Percentiles rank a stretch among this genome's conserved stretches.
phyloP scores from a whole-genome alignment of 179 eudicot genomes.

The Carnegiea gigantea region DNA sequence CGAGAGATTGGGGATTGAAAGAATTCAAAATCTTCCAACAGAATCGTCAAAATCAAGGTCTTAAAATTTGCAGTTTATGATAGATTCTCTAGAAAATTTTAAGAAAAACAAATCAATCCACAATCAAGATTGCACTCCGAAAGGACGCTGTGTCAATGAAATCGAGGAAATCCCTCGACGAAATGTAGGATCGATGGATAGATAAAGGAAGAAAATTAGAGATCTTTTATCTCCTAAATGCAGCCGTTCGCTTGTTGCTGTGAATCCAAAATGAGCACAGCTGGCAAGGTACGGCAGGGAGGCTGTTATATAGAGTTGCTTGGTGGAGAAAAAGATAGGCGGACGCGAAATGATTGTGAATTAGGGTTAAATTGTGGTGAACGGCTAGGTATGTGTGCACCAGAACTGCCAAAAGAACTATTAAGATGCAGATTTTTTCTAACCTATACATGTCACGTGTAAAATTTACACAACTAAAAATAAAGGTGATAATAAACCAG shows the following conservation, averaged over 20 bases:
- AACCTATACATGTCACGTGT: too few species aligned
- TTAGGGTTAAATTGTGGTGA: not conserved
- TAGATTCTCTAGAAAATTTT: not conserved
- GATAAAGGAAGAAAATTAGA: not conserved
- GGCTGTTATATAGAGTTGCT: not conserved
- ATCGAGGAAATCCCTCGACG: not conserved
- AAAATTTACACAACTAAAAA: too few species aligned
- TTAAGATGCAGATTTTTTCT: too few species aligned
- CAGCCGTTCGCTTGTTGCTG: not conserved
- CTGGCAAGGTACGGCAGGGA: not conserved
- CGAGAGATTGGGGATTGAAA: not conserved
- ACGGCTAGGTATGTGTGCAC: not conserved
- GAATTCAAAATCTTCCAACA: not conserved
- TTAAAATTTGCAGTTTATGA: not conserved
- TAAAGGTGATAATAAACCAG: too few species aligned
- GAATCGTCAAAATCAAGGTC: not conserved
- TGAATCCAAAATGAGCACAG: not conserved
- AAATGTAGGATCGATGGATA: not conserved
- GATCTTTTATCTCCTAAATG: not conserved
- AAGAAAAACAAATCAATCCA: not conserved
- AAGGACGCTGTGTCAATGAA: not conserved
- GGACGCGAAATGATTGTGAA: constrained; percentile 4
- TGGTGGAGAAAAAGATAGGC: not conserved
- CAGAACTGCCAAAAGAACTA: too few species aligned
- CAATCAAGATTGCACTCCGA: not conserved